Conservation (phyloP, 768 basidiomycete species). For the Leccinum variicolor region DNA sequence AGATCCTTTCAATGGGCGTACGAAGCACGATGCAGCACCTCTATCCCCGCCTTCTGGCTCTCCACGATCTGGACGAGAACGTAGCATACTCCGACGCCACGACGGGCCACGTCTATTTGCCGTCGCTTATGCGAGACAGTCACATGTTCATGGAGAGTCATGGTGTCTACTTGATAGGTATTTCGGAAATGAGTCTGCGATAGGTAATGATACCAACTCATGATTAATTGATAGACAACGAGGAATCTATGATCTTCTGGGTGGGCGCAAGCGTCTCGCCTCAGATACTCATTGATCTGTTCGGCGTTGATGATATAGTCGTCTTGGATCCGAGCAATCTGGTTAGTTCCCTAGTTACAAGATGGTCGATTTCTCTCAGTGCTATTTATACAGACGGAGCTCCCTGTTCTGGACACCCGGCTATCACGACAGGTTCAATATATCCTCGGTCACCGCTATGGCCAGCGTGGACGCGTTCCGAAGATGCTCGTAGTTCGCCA, state of each 20-base stretch:
- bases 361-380: background rate
- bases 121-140: conserved; percentile 76
- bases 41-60: conserved; percentile 84
- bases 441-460: conserved; percentile 67
- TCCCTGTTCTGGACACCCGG: conserved; percentile 69
- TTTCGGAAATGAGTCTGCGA: conserved; percentile 19
- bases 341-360: conserved; percentile 40
- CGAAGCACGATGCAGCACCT: conserved; percentile 71
- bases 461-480: conserved; percentile 49
- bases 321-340: conserved; percentile 58
- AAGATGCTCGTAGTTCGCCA: conserved; percentile 83
- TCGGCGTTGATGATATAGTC: conserved; percentile 78
- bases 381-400: conserved; percentile 46
- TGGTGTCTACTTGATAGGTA: conserved; percentile 93
- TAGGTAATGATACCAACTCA: conserved; percentile 14
- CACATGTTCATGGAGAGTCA: conserved; percentile 86
- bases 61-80: conserved; percentile 77
- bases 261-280: conserved; percentile 80
- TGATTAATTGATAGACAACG: conserved; percentile 62
- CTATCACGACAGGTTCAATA: conserved; percentile 85
- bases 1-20: conserved; percentile 66
- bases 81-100: conserved; percentile 64
- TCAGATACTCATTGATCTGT: conserved; percentile 76
- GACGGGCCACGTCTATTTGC: conserved; percentile 60
- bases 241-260: conserved; percentile 87